A percentile compares a stretch with the other conserved stretches of the same genome.
phyloP scores from a whole-genome alignment of 495 filamentous ascomycete genomes.

The Chaetomium cochliodes region DNA sequence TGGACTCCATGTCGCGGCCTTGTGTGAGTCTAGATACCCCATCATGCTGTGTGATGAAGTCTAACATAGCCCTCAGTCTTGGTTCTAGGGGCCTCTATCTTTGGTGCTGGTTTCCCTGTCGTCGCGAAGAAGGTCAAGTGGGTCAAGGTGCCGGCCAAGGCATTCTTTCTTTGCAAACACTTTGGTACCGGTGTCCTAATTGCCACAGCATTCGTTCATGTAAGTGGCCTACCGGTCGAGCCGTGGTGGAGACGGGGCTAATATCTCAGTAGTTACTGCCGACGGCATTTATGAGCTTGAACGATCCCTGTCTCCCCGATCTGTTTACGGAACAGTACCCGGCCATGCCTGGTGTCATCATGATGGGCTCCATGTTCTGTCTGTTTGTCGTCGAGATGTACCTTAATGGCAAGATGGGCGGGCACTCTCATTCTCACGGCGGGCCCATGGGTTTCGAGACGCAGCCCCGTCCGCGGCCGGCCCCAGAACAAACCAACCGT shows the following conservation, averaged over 20 bases:
- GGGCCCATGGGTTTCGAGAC: constrained; percentile 46
- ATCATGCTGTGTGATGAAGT: not conserved
- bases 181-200: constrained; percentile 70
- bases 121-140: constrained; percentile 54
- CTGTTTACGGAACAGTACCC: constrained; percentile 56
- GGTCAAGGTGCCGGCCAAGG: constrained; percentile 52
- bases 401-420: constrained; percentile 50
- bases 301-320: constrained; percentile 58
- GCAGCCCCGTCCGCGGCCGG: constrained; percentile 18
- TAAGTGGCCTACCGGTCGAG: constrained; percentile 34
- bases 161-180: constrained; percentile 59
- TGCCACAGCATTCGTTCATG: constrained; percentile 69
- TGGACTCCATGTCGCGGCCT: constrained; percentile 46
- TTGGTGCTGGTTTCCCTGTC: constrained; percentile 54
- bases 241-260: not conserved
- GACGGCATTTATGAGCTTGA: constrained; percentile 56
- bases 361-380: constrained; percentile 56
- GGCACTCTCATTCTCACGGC: constrained; percentile 43
- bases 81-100: constrained; percentile 42
- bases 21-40: constrained; percentile 46
- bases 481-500: not conserved
- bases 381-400: constrained; percentile 60
- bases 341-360: constrained; percentile 59
- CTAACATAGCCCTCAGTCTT: constrained; percentile 37
- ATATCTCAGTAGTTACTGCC: constrained; percentile 47